Percentiles rank a stretch among this genome's conserved stretches.
These are phyloP conservation scores for Rhododendron ovatum DNA, from an alignment of 148 eudicot species.

Conservation along the genomic window DNA sequence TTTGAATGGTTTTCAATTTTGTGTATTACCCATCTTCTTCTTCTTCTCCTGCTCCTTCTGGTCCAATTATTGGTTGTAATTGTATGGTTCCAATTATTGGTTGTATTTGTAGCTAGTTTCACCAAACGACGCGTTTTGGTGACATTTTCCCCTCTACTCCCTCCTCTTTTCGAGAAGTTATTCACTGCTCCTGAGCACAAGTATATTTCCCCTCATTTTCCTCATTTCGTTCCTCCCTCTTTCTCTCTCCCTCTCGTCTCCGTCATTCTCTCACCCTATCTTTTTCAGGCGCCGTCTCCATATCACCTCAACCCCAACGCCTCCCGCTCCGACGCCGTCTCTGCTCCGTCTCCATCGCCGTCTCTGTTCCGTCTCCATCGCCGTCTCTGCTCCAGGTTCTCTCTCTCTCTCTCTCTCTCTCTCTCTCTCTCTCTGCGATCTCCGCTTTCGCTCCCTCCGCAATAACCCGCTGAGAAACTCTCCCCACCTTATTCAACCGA, in stretches of 20 bases:
- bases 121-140: neutral
- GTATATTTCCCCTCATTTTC: neutral
- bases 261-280: conserved; percentile 1
- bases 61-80: too few relatives aligned
- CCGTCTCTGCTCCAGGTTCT: neutral
- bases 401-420: neutral
- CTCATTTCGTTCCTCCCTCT: neutral
- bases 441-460: neutral
- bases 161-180: neutral
- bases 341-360: neutral
- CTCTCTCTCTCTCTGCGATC: neutral
- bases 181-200: neutral
- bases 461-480: neutral
- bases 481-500: neutral
- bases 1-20: too few relatives aligned
- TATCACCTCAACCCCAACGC: neutral
- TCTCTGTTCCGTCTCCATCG: too few relatives aligned
- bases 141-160: neutral
- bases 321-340: neutral
- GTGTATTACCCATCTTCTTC: too few relatives aligned
- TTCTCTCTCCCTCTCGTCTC: neutral
- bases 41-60: too few relatives aligned
- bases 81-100: neutral
- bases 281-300: neutral
- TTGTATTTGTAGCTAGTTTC: neutral